Conservation (phyloP, 78 protist species). For the Dictyostelium discoideum region DNA sequence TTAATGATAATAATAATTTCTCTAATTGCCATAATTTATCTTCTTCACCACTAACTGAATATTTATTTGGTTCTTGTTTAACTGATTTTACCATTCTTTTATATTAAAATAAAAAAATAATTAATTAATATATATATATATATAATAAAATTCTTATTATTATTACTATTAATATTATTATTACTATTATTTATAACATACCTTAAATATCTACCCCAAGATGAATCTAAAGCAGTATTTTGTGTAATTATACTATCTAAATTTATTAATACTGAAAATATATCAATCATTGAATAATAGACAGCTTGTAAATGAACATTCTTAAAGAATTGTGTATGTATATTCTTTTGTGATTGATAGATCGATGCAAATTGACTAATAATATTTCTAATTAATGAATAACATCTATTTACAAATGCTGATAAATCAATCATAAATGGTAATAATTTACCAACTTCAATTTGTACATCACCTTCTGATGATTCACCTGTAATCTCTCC, state of each 20-base stretch:
- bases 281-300: constrained; percentile 56
- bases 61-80: constrained; percentile 71
- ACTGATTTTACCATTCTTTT: constrained; percentile 83
- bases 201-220: constrained; percentile 77
- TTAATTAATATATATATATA: too few relatives aligned
- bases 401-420: constrained; percentile 66
- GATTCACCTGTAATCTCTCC: constrained; percentile 72
- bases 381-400: constrained; percentile 65
- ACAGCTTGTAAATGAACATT: constrained; percentile 74
- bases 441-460: constrained; percentile 64
- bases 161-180: too few relatives aligned
- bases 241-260: constrained; percentile 66
- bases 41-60: constrained; percentile 23
- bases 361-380: constrained; percentile 84
- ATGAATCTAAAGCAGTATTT: constrained; percentile 27
- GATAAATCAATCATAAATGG: constrained; percentile 81
- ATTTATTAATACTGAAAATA: constrained; percentile 81
- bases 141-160: too few relatives aligned
- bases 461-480: constrained; percentile 83
- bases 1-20: constrained; percentile 38
- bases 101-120: too few relatives aligned
- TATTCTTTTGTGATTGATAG: constrained; percentile 23
- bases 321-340: constrained; percentile 60
- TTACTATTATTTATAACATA: background rate
- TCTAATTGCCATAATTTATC: constrained; percentile 78